phyloP scores from a whole-genome alignment of 75 land plant species.

The Sequoiadendron giganteum region DNA sequence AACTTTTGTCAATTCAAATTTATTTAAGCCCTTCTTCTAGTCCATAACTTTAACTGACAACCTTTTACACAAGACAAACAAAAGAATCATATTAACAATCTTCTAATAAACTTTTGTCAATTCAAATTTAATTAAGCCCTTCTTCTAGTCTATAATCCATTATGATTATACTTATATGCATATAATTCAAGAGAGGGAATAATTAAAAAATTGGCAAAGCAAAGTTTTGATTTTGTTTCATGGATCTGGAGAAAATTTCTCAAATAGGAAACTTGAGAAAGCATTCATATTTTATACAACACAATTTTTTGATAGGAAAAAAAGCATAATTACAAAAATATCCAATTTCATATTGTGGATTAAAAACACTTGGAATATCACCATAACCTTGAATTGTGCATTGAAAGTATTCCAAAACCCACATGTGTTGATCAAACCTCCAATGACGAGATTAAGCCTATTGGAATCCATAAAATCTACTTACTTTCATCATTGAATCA shows the following conservation, averaged over 20 bases:
- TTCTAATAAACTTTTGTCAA: background rate
- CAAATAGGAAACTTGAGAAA: background rate
- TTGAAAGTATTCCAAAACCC: background rate
- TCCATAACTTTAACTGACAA: background rate
- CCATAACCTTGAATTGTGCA: background rate
- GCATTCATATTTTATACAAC: background rate
- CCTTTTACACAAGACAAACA: background rate
- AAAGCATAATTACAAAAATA: background rate
- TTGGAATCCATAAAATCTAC: background rate
- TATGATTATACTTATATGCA: background rate
- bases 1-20: background rate
- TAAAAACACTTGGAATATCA: background rate
- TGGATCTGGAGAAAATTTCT: background rate
- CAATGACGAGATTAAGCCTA: background rate
- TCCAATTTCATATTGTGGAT: background rate
- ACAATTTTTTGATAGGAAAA: background rate
- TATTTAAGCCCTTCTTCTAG: background rate
- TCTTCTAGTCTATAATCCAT: background rate
- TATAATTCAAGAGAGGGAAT: background rate
- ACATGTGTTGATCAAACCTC: background rate
- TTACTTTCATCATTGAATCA: background rate
- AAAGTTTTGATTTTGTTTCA: background rate
- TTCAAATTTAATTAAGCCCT: background rate
- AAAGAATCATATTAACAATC: background rate
- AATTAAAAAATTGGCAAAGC: background rate